phyloP scores from a whole-genome alignment of 345 rosid genomes.

The Bruguiera gymnorhiza region DNA sequence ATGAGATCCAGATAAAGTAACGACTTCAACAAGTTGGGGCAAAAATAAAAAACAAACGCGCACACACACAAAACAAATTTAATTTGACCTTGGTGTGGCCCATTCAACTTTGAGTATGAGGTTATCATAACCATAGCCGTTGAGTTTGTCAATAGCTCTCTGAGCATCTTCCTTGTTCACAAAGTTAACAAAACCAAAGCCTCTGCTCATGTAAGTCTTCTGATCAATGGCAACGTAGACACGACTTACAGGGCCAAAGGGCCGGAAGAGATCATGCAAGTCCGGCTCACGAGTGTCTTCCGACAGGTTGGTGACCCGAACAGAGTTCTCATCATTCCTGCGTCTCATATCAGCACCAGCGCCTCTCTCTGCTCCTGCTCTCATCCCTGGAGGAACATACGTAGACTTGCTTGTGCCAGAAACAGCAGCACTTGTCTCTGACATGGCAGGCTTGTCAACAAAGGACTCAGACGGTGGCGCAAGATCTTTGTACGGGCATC shows the following conservation, averaged over 20 bases:
- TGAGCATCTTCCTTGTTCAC: constrained; percentile 75
- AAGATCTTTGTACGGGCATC: constrained; percentile 85
- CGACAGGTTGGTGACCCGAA: constrained; percentile 70
- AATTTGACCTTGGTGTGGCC: constrained; percentile 77
- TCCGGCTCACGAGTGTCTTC: constrained; percentile 82
- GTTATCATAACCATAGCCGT: constrained; percentile 86
- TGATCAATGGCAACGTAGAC: constrained; percentile 77
- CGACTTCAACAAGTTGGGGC: no score
- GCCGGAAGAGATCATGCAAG: constrained; percentile 72
- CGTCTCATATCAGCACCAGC: constrained; percentile 73
- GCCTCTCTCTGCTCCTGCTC: constrained; percentile 58
- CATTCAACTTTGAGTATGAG: constrained; percentile 86
- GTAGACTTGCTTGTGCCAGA: constrained; percentile 44
- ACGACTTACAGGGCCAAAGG: constrained; percentile 69
- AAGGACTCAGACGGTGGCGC: constrained; percentile 47
- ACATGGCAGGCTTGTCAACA: constrained; percentile 48
- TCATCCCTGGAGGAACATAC: constrained; percentile 70
- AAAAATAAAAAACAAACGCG: neutral
- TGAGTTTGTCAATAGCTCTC: constrained; percentile 71
- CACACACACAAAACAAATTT: constrained; percentile 10
- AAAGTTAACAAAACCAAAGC: constrained; percentile 83
- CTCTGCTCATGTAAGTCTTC: constrained; percentile 77
- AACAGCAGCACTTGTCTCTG: constrained; percentile 40
- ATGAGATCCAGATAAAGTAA: no score
- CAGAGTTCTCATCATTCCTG: constrained; percentile 83